These are phyloP conservation scores for Trichocladium uniseriatum DNA, from an alignment of 495 filamentous ascomycete genomes.

Conservation along the genomic window DNA sequence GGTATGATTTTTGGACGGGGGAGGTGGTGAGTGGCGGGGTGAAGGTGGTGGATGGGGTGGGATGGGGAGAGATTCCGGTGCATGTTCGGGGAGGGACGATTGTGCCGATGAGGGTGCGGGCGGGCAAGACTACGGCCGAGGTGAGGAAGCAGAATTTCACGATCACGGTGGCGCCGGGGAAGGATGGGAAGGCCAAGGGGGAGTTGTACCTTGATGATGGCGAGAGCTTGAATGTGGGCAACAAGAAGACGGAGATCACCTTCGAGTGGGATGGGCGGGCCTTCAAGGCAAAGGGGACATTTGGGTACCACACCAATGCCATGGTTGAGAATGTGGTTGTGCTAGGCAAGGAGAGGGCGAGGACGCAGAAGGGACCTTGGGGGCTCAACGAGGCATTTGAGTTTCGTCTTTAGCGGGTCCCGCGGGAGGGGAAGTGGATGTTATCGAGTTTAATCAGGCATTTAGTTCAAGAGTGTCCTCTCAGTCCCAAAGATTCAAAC, in stretches of 20 bases:
- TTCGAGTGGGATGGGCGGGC: constrained; percentile 44
- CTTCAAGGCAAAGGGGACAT: constrained; percentile 44
- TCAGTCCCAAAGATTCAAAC: too few species aligned
- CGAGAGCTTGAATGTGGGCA: constrained; percentile 32
- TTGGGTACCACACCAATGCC: constrained; percentile 41
- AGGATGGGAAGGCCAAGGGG: constrained; percentile 31
- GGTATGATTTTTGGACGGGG: constrained; percentile 69
- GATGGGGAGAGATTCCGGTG: constrained; percentile 61
- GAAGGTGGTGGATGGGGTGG: constrained; percentile 43
- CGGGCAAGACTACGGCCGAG: constrained; percentile 60
- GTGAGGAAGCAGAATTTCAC: constrained; percentile 58
- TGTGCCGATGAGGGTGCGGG: constrained; percentile 47
- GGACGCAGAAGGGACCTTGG: constrained; percentile 10
- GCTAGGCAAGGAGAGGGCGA: constrained; percentile 31
- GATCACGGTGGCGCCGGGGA: constrained; percentile 56
- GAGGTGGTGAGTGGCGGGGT: constrained; percentile 40
- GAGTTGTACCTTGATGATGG: constrained; percentile 55
- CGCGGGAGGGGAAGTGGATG: too few species aligned
- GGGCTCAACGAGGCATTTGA: constrained; percentile 6
- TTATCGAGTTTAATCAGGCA: too few species aligned
- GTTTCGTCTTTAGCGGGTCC: constrained; percentile 1
- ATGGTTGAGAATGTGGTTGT: constrained; percentile 47
- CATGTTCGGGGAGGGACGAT: constrained; percentile 62
- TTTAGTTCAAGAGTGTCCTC: too few species aligned
- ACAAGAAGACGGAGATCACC: constrained; percentile 35